Percentiles rank a stretch among this genome's conserved stretches.
These are phyloP conservation scores for Phaeotremella fagi DNA, from an alignment of 768 basidiomycete species.

Conservation along the genomic window DNA sequence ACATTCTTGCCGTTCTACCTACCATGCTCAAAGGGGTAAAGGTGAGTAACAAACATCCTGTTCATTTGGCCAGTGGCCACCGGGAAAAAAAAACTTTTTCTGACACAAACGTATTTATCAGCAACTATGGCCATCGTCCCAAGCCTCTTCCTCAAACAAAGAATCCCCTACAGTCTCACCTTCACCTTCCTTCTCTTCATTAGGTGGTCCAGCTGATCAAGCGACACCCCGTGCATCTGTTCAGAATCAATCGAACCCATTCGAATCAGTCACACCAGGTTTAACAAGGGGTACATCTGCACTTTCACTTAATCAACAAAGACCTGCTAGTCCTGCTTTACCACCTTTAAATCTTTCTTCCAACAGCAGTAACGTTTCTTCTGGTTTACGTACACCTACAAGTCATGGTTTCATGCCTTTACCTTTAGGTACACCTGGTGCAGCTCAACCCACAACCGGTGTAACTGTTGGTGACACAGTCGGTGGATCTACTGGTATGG, in stretches of 20 bases:
- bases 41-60: constrained; percentile 15
- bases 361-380: neutral
- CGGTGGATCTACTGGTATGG: constrained; percentile 30
- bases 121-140: constrained; percentile 30
- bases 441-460: constrained; percentile 40
- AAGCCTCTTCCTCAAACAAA: neutral
- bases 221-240: constrained; percentile 41
- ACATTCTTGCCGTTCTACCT: neutral
- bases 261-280: constrained; percentile 22
- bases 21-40: constrained; percentile 45
- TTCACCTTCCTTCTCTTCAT: constrained; percentile 34
- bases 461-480: constrained; percentile 43
- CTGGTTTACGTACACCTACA: constrained; percentile 42
- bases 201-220: constrained; percentile 42
- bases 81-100: neutral
- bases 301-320: constrained; percentile 11
- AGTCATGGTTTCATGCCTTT: constrained; percentile 32
- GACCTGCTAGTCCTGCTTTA: neutral
- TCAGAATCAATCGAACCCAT: constrained; percentile 38
- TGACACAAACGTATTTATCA: constrained; percentile 2
- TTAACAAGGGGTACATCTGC: constrained; percentile 17
- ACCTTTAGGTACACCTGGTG: constrained; percentile 44
- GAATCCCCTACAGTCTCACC: constrained; percentile 36
- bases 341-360: constrained; percentile 16
- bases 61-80: neutral